phyloP scores from a whole-genome alignment of 352 stramenopile genomes.

The Globisporangium megalacanthum region DNA sequence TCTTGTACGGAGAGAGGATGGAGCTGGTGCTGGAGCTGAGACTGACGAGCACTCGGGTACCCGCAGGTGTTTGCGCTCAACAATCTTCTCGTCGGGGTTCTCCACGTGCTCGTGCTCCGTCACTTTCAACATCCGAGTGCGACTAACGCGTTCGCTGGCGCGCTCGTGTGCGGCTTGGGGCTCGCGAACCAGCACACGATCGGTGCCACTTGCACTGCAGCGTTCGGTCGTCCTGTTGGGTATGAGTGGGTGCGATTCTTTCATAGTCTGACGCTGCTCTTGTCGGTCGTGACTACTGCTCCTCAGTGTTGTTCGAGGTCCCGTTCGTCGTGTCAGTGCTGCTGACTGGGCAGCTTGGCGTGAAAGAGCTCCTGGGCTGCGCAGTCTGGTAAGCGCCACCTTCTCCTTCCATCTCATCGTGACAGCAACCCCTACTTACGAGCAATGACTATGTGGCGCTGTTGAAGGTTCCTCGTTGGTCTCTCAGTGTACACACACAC shows the following conservation, averaged over 20 bases:
- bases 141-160: constrained; percentile 38
- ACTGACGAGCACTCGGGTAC: background rate
- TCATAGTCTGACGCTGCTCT: background rate
- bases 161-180: constrained; percentile 85
- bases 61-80: constrained; percentile 93
- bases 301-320: constrained; percentile 77
- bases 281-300: background rate
- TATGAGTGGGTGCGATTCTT: background rate
- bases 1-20: background rate
- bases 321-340: constrained; percentile 74
- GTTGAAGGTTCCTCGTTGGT: constrained; percentile 24
- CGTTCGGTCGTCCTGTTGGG: background rate
- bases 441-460: background rate
- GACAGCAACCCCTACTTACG: too few relatives aligned
- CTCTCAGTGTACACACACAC: constrained; percentile 31
- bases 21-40: background rate
- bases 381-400: constrained; percentile 16
- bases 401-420: background rate
- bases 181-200: constrained; percentile 94
- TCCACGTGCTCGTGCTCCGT: constrained; percentile 60
- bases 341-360: constrained; percentile 12
- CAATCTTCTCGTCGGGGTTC: constrained; percentile 77
- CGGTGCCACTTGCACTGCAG: constrained; percentile 10
- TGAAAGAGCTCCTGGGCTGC: constrained; percentile 17
- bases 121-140: constrained; percentile 16